Conservation (phyloP, 768 basidiomycete species). For the Tricholoma saponaceum region DNA sequence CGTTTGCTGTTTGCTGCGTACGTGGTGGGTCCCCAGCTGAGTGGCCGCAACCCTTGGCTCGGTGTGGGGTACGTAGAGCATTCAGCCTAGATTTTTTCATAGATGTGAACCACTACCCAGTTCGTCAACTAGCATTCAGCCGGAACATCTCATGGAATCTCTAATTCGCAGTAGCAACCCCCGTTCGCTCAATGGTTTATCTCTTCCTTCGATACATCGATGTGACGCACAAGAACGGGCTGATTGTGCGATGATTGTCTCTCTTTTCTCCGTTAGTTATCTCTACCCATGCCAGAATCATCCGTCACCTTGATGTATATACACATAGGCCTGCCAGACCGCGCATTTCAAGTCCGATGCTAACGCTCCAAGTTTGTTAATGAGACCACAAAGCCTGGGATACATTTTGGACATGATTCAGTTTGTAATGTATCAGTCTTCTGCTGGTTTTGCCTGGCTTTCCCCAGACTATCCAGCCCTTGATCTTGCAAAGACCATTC, state of each 20-base stretch:
- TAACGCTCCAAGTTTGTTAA: conserved; percentile 12
- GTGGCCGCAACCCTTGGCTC: conserved; percentile 18
- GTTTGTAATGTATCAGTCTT: conserved; percentile 29
- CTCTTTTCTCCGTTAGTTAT: conserved; percentile 35
- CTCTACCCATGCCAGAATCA: neutral
- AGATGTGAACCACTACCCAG: neutral
- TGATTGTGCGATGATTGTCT: conserved; percentile 36
- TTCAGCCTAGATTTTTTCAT: neutral
- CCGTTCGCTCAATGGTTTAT: conserved; percentile 10
- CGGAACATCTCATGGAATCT: conserved; percentile 14
- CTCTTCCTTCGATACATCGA: neutral
- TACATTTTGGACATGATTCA: conserved; percentile 43
- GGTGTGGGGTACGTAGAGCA: conserved; percentile 10
- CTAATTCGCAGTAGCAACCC: conserved; percentile 16
- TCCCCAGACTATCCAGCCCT: conserved; percentile 21
- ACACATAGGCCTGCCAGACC: conserved; percentile 18
- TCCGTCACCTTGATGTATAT: neutral
- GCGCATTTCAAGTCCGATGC: conserved; percentile 4
- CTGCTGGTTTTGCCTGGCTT: conserved; percentile 12
- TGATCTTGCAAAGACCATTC: conserved; percentile 41
- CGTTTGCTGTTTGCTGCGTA: conserved; percentile 52
- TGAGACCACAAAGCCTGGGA: conserved; percentile 45
- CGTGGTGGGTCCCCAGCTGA: conserved; percentile 46
- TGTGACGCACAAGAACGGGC: conserved; percentile 26
- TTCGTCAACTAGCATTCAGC: conserved; percentile 5